Evolutionary conservation across 2,329 filamentous ascomycete species (phyloP), one percentile per base, ranked within the genome.

Genomic region (Penicillium sp.): DNA sequence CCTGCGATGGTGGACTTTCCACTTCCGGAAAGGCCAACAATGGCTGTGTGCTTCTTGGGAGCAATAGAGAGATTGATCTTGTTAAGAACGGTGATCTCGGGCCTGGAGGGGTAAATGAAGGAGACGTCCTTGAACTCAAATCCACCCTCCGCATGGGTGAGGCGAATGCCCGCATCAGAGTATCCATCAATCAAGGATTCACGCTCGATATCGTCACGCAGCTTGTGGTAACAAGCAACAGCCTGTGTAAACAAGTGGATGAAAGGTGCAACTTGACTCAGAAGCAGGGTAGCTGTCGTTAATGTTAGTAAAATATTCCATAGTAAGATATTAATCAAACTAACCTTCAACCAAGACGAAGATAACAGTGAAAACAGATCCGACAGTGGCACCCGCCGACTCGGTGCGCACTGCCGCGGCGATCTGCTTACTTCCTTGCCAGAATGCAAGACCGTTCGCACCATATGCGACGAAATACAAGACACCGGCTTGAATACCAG

Each of bases 401-500:
- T 59, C 57, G 1, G 50, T 33, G 3, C 50, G 50, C 23, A 73
- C 66, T 5, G 67, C 50, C n/a, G 67, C 74, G 12, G 79, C 80
- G 42, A 86, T 80, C 51, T 80, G 80, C 36, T 76, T 78, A 61
- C 83, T 86, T 48, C 86, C 87, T 68, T 88, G 82, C 85, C 86
- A 89, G 67, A 88, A 89, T 0, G 86, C 85, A 15, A 89, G 76
- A 1, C 84, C 85, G 68, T 89, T 89, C 7, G 85, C 85, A 2
- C 84, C 81, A 62, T 87, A 89, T 4, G 86, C 84, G 61, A 89
- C 83, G 61, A 89, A 89, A 68, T 88, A 89, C 7, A 89, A 74
- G 17, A 83, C 70, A 10, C 86, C 86, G 8, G 84, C 79, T 66
- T 88, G 85, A 0, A 83, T 70, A 4, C 82, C 87, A 27, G 82